These are phyloP conservation scores for Penicillium capsulatum DNA, from an alignment of 2,329 filamentous ascomycete species.

Conservation along the genomic window DNA sequence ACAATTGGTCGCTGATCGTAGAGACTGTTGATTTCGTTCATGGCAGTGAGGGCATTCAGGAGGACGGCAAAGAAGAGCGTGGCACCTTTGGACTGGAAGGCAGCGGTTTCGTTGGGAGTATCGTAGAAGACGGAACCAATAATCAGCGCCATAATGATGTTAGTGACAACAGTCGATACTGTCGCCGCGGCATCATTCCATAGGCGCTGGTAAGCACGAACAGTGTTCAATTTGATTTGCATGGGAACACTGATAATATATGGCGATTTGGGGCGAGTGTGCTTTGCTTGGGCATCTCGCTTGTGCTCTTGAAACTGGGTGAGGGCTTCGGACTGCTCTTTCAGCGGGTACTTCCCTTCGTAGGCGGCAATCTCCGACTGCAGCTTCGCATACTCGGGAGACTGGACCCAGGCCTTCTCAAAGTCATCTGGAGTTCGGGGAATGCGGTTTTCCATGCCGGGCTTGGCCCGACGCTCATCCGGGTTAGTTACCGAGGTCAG, in stretches of 20 bases:
- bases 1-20: conserved; percentile 24
- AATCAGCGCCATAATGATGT: conserved; percentile 65
- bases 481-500: conserved; percentile 65
- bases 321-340: conserved; percentile 13
- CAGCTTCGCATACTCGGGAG: conserved; percentile 39
- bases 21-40: conserved; percentile 42
- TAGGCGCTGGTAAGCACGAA: conserved; percentile 67
- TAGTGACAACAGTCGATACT: conserved; percentile 6
- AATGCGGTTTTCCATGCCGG: conserved; percentile 57
- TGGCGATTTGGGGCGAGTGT: conserved; percentile 19
- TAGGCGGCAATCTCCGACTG: conserved; percentile 32
- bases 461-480: conserved; percentile 50
- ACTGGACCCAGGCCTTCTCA: conserved; percentile 26
- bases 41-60: conserved; percentile 69
- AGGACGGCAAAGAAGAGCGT: conserved; percentile 81
- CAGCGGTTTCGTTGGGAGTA: conserved; percentile 57
- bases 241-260: conserved; percentile 13
- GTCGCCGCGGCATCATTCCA: conserved; percentile 64
- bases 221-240: conserved; percentile 22
- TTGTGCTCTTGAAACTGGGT: conserved; percentile 25
- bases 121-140: conserved; percentile 78
- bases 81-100: conserved; percentile 71
- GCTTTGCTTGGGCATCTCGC: conserved; percentile 26
- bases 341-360: conserved; percentile 27
- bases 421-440: conserved; percentile 66